phyloP scores from a whole-genome alignment of 2,329 filamentous ascomycete species.

The Orbilia brochopaga region DNA sequence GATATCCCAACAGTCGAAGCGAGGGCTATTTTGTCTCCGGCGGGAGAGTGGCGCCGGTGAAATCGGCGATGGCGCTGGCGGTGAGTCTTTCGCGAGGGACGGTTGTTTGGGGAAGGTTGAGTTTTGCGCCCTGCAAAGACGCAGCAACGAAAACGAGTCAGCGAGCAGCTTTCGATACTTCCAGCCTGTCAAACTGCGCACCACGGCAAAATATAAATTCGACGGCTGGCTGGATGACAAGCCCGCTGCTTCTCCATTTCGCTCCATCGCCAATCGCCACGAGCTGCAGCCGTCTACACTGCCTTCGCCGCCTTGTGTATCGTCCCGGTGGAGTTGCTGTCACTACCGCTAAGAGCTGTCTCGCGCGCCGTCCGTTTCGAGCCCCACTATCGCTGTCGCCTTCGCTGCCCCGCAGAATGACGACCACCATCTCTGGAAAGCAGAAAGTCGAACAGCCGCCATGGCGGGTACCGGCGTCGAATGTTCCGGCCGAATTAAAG shows the following conservation, averaged over 20 bases:
- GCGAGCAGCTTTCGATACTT: not conserved
- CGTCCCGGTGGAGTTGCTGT: not conserved
- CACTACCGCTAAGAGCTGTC: not conserved
- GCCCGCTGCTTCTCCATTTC: constrained; percentile 2
- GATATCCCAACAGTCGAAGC: not conserved
- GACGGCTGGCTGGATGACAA: constrained; percentile 41
- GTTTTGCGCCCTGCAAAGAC: constrained; percentile 36
- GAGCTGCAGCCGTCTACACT: constrained; percentile 6
- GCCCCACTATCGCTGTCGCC: constrained; percentile 27
- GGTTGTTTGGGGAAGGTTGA: constrained; percentile 29
- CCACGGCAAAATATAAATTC: constrained; percentile 30
- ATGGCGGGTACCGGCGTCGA: constrained; percentile 41
- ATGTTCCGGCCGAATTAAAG: constrained; percentile 63
- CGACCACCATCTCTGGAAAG: constrained; percentile 42
- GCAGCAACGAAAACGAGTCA: constrained; percentile 28
- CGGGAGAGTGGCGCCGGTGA: constrained; percentile 2
- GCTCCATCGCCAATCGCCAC: constrained; percentile 24
- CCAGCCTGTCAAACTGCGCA: constrained; percentile 15
- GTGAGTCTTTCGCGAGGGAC: constrained; percentile 26
- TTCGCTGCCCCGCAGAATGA: constrained; percentile 41
- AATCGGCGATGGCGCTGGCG: constrained; percentile 26
- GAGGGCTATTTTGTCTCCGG: not conserved
- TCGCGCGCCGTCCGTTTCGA: not conserved
- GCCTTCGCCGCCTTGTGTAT: constrained; percentile 8
- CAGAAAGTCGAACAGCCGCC: constrained; percentile 50